These are phyloP conservation scores for Diospyros lotus DNA, from an alignment of 148 eudicot genomes.

Conservation along the genomic window DNA sequence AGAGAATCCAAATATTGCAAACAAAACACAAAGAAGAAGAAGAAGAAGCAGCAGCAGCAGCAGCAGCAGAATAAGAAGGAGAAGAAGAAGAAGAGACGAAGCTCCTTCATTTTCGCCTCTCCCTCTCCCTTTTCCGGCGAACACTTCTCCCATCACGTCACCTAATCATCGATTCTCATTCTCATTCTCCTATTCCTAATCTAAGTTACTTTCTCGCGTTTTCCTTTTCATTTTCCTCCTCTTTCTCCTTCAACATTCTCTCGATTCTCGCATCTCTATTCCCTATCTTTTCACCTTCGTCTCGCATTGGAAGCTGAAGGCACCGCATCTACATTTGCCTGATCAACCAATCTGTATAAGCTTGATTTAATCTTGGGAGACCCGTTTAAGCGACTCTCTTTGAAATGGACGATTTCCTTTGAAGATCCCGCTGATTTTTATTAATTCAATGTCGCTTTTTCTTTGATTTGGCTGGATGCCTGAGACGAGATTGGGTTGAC, in stretches of 20 bases:
- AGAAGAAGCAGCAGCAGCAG: background rate
- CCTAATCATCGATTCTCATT: background rate
- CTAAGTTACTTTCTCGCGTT: background rate
- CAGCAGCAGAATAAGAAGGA: no score
- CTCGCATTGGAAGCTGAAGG: background rate
- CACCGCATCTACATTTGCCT: constrained; percentile 7
- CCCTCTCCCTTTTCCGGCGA: constrained; percentile 30
- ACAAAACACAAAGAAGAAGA: constrained; percentile 15
- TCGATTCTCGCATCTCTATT: constrained; percentile 10
- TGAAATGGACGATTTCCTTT: background rate
- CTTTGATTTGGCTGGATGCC: background rate
- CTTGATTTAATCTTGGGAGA: background rate
- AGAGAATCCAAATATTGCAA: background rate
- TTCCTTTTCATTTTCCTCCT: background rate
- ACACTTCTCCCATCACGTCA: background rate
- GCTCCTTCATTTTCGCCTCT: constrained; percentile 21
- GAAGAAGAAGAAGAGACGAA: no score
- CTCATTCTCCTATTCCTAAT: background rate
- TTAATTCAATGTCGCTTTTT: background rate
- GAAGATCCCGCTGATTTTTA: background rate
- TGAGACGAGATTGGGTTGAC: background rate
- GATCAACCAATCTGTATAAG: background rate
- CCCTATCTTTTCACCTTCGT: background rate
- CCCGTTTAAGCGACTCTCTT: background rate
- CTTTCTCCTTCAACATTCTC: background rate